Conservation (phyloP, 2,329 filamentous ascomycete genomes). For the Helminthosporium solani region DNA sequence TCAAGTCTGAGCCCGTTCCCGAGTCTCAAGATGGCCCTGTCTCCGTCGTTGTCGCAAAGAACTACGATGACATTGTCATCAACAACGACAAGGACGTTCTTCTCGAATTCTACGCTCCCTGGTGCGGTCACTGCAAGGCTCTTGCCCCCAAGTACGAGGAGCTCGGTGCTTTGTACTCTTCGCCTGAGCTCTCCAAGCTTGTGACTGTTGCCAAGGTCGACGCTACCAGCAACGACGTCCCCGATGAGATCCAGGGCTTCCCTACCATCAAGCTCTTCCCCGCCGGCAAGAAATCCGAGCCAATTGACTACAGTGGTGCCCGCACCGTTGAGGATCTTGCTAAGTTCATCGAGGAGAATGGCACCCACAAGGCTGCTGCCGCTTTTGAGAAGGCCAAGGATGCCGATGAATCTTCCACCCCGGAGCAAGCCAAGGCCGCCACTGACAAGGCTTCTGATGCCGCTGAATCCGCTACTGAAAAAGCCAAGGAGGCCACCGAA, state of each 20-base stretch:
- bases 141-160: slow-evolving; percentile 69
- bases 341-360: slow-evolving; percentile 91
- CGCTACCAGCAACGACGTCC: slow-evolving; percentile 92
- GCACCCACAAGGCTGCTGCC: slow-evolving; percentile 79
- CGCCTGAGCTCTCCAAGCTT: slow-evolving; percentile 55
- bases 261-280: slow-evolving; percentile 98
- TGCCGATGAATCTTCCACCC: slow-evolving; percentile 48
- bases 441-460: slow-evolving; percentile 43
- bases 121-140: slow-evolving; percentile 71
- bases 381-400: slow-evolving; percentile 57
- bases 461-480: slow-evolving; percentile 41
- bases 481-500: slow-evolving; percentile 38
- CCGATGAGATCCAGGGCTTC: slow-evolving; percentile 96
- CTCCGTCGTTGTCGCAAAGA: slow-evolving; percentile 86
- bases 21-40: slow-evolving; percentile 91
- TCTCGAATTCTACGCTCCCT: slow-evolving; percentile 95
- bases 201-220: slow-evolving; percentile 85
- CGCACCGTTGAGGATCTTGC: slow-evolving; percentile 90
- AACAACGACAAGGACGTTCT: slow-evolving; percentile 96
- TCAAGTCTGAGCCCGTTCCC: slow-evolving; percentile 97
- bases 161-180: slow-evolving; percentile 58
- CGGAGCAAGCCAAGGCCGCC: slow-evolving; percentile 49
- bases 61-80: slow-evolving; percentile 87
- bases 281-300: slow-evolving; percentile 80
- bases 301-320: slow-evolving; percentile 82